Percentiles rank a stretch among this genome's conserved stretches.
Evolutionary conservation across 805 yeast genomes (phyloP).

Genomic region (Lachancea quebecensis): DNA sequence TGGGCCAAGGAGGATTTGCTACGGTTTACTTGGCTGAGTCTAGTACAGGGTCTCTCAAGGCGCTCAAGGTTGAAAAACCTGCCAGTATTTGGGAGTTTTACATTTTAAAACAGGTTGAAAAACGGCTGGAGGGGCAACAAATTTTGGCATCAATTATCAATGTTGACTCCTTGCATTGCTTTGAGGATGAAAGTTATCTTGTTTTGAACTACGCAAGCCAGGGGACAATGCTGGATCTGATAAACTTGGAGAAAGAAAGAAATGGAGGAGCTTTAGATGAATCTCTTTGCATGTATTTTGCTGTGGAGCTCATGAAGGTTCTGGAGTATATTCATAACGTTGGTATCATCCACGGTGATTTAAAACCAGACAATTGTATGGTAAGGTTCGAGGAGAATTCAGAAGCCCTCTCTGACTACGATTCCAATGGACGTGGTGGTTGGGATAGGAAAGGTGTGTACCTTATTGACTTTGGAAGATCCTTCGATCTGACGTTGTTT

Average conservation of each 20-base stretch:
- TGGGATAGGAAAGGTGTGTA: conserved; percentile 52
- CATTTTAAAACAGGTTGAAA: conserved; percentile 52
- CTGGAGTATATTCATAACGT: conserved; percentile 55
- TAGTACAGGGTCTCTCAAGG: conserved; percentile 46
- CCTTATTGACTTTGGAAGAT: conserved; percentile 76
- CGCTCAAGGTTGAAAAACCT: conserved; percentile 69
- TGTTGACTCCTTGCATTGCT: conserved; percentile 47
- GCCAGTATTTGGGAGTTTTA: conserved; percentile 77
- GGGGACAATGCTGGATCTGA: conserved; percentile 68
- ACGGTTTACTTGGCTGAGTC: conserved; percentile 66
- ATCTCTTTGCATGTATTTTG: conserved; percentile 49
- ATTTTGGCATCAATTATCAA: conserved; percentile 39
- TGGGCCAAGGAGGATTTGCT: conserved; percentile 82
- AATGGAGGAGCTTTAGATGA: conserved; percentile 45
- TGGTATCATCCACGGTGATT: conserved; percentile 75
- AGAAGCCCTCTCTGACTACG: conserved; percentile 24
- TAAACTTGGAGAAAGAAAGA: conserved; percentile 41
- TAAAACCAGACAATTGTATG: conserved; percentile 86
- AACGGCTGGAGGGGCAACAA: conserved; percentile 28
- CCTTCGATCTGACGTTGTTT: conserved; percentile 61
- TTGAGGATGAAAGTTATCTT: conserved; percentile 61
- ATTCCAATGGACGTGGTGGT: conserved; percentile 33
- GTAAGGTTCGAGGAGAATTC: conserved; percentile 38
- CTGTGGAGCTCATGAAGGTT: conserved; percentile 56
- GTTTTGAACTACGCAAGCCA: conserved; percentile 57